Conservation (phyloP, 805 yeast species). For the Metschnikowia hibisci region DNA sequence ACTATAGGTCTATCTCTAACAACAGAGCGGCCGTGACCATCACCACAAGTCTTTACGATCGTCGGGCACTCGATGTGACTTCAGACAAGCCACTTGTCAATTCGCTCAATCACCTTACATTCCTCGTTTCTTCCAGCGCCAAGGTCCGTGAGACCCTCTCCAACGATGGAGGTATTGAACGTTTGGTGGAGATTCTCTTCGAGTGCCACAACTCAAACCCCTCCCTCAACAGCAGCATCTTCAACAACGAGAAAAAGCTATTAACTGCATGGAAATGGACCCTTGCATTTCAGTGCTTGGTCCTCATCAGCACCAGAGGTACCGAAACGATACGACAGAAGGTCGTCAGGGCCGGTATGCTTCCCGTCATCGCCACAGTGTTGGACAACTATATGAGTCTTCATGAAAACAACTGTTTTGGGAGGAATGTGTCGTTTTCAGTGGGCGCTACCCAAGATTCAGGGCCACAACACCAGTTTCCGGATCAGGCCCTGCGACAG, state of each 20-base stretch:
- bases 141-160: constrained; percentile 89
- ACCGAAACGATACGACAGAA: constrained; percentile 79
- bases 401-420: constrained; percentile 36
- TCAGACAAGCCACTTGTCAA: constrained; percentile 86
- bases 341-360: constrained; percentile 86
- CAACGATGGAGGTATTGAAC: constrained; percentile 86
- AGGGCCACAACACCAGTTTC: constrained; percentile 1
- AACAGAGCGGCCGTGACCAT: constrained; percentile 93
- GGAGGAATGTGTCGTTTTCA: neutral
- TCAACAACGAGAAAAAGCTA: constrained; percentile 41
- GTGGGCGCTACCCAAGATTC: constrained; percentile 1
- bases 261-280: constrained; percentile 98
- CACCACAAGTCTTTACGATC: constrained; percentile 82
- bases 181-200: constrained; percentile 79
- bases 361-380: constrained; percentile 88
- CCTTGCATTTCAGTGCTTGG: constrained; percentile 86
- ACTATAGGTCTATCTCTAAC: constrained; percentile 69
- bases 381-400: constrained; percentile 73
- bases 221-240: constrained; percentile 27
- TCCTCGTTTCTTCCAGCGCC: constrained; percentile 77
- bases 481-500: constrained; percentile 3
- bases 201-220: constrained; percentile 56
- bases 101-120: constrained; percentile 85
- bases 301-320: constrained; percentile 89
- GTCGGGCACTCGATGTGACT: constrained; percentile 89